Evolutionary conservation across 169 alveolate species (phyloP), one percentile per base, ranked within the genome.

Genomic region (Cryptosporidium tyzzeri): DNA sequence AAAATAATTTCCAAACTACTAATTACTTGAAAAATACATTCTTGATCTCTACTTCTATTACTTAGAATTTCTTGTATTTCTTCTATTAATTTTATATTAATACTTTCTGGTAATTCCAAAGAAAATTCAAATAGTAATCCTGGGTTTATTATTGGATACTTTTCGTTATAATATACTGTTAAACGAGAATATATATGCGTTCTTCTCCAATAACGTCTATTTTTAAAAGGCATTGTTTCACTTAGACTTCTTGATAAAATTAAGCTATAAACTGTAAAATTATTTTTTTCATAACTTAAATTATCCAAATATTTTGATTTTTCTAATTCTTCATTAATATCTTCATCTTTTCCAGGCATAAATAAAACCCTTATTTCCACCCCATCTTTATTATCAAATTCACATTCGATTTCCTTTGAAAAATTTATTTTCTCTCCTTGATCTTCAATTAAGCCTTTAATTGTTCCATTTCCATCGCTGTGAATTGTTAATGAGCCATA

Each of bases 181-280:
- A 80, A 16, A 62, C 89, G 59, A 3, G 68, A 75, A 80, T 44
- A 80, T 48, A 80, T 6, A 80, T 59, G 31, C 6, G 55, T 80
- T 80, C 59, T 80, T 62, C 89, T 59, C 89, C 89, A 80, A 50
- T 80, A 80, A 29, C 89, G 61, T 18, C 89, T 37, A 65, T 80
- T 80, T 26, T 80, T 80, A 62, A 80, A 80, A 3, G 89, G 75
- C 70, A 80, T 37, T 29, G 80, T 23, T 16, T 80, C 89, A 39
- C 89, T 62, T 29, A 44, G 12, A 65, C 59, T 62, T 45, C 89
- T 80, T 10, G 80, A 58, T 18, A 80, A 62, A 23, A 80, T 62
- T 31, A 80, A 59, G 26, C 89, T 80, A 65, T 80, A 80, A 23
- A 80, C 29, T 37, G 65, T 65, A 9, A 71, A 71, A 29, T 18